Evolutionary conservation across 805 yeast genomes (phyloP), one percentile per base, ranked within the genome.

Genomic region (Metschnikowia noctiluminum): DNA sequence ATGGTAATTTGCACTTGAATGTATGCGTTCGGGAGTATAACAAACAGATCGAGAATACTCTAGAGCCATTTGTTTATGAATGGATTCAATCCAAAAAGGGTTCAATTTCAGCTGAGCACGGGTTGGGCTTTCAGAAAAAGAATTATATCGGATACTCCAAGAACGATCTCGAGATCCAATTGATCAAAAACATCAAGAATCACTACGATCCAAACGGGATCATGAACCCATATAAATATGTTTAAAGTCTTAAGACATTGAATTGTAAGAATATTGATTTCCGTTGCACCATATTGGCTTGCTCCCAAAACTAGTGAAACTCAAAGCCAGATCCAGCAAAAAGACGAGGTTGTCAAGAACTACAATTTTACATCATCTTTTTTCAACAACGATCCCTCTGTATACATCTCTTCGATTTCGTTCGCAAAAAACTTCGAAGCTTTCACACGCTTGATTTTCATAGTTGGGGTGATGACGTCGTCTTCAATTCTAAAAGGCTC

Each of bases 101-200:
- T 21, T 91, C 98, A 1, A 85, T 94, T 46, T 86, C 96, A 50
- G 99, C 99, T 28, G 99, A 94, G 68, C 99, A 94, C 66, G 99
- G 99, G 13, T 76, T 94, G 49, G 99, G 99, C 0, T 89, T 94
- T 80, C 97, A 92, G 62, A 94, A 94, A 85, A 89, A 86, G 59
- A 87, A 88, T 62, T 94, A 87, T 65, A 78, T 92, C 57, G 85
- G 85, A 9, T 94, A 92, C 72, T 79, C 96, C 45, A 94, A 91
- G 75, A 80, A 81, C 54, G 82, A 77, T 11, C 71, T 73, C 45
- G 91, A 89, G 65, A 80, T 94, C 51, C 63, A 73, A 37, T 65
- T 90, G 71, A 91, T 94, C 78, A 85, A 84, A 64, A 82, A 82
- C 36, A 69, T 94, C 58, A 94, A 92, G 71, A 58, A 74, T n/a